phyloP scores from a whole-genome alignment of 2,329 filamentous ascomycete genomes.

The Aspergillus amoenus region DNA sequence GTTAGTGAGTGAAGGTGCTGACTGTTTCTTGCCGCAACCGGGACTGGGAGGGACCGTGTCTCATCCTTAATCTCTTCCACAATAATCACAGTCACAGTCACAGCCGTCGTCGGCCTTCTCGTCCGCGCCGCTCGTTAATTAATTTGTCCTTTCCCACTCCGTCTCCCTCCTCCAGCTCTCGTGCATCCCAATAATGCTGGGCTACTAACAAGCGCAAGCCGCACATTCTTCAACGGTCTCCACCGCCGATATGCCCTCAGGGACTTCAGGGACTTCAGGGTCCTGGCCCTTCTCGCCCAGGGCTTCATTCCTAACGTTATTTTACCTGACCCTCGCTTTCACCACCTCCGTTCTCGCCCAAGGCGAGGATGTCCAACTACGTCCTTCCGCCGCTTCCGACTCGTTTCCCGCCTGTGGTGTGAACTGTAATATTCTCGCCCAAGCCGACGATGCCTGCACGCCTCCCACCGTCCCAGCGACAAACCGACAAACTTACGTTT shows the following conservation, averaged over 20 bases:
- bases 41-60: neutral
- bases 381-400: slow-evolving; percentile 38
- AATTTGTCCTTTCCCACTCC: neutral
- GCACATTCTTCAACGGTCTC: slow-evolving; percentile 15
- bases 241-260: slow-evolving; percentile 15
- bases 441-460: slow-evolving; percentile 71
- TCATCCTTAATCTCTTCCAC: neutral
- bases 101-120: neutral
- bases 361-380: slow-evolving; percentile 23
- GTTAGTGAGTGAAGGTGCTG: neutral
- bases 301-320: slow-evolving; percentile 8
- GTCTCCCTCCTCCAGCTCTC: slow-evolving; percentile 1
- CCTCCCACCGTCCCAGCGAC: slow-evolving; percentile 55
- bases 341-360: slow-evolving; percentile 21
- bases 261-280: slow-evolving; percentile 9
- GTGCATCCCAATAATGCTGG: slow-evolving; percentile 17
- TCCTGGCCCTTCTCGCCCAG: slow-evolving; percentile 11
- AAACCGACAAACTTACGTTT: slow-evolving; percentile 56
- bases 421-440: slow-evolving; percentile 60
- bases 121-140: slow-evolving; percentile 7
- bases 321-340: slow-evolving; percentile 19
- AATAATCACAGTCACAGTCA: neutral
- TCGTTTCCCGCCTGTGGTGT: slow-evolving; percentile 64
- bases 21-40: slow-evolving; percentile 2
- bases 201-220: slow-evolving; percentile 9